phyloP scores from a whole-genome alignment of 2,329 filamentous ascomycete genomes.

The Pyrenochaeta sp. region DNA sequence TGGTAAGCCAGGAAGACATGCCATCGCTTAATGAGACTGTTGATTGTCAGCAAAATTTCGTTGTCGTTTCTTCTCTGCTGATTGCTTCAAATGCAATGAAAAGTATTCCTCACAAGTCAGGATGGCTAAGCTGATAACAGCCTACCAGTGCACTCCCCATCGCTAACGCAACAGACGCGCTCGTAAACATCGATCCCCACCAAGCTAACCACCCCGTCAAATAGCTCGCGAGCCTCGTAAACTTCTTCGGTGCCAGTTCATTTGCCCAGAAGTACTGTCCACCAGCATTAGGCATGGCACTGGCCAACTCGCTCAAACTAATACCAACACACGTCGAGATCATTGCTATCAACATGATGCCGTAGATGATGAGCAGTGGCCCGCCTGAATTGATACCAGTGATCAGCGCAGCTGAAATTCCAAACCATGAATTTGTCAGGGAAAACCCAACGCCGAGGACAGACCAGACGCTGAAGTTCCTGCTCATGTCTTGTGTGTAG shows the following conservation, averaged over 20 bases:
- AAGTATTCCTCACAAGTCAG: slow-evolving; percentile 56
- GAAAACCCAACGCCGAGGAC: slow-evolving; percentile 60
- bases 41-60: slow-evolving; percentile 3
- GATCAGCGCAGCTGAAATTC: slow-evolving; percentile 57
- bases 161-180: slow-evolving; percentile 60
- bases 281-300: slow-evolving; percentile 59
- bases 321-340: slow-evolving; percentile 57
- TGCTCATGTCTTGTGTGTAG: slow-evolving; percentile 56
- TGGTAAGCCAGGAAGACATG: slow-evolving; percentile 56
- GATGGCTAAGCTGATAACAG: slow-evolving; percentile 61
- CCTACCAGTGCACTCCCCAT: slow-evolving; percentile 59
- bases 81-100: background rate
- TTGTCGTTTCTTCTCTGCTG: background rate
- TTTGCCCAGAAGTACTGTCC: slow-evolving; percentile 62
- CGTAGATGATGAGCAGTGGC: slow-evolving; percentile 58
- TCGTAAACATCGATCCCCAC: slow-evolving; percentile 63
- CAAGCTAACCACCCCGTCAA: slow-evolving; percentile 61
- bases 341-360: slow-evolving; percentile 56
- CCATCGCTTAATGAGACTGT: slow-evolving; percentile 44
- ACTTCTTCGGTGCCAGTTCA: slow-evolving; percentile 56
- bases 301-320: slow-evolving; percentile 57
- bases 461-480: slow-evolving; percentile 59
- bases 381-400: slow-evolving; percentile 61
- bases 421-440: slow-evolving; percentile 61
- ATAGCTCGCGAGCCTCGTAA: slow-evolving; percentile 56